These are phyloP conservation scores for Ploettnerulaceae sp. DNA, from an alignment of 2,329 filamentous ascomycete genomes.

Conservation along the genomic window DNA sequence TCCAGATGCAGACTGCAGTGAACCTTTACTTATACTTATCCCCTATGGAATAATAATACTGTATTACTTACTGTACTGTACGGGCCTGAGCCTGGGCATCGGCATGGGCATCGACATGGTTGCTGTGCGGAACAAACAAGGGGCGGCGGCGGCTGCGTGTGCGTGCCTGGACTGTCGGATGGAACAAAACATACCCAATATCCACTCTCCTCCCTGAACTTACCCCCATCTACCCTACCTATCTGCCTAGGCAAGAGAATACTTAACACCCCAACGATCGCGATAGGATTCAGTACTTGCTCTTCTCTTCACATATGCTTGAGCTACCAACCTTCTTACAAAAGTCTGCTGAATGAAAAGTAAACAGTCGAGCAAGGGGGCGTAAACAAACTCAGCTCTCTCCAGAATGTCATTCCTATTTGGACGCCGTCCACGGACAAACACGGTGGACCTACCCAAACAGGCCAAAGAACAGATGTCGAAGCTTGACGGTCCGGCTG, in stretches of 20 bases:
- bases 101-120: slow-evolving; percentile 3
- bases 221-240: no score
- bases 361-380: slow-evolving; percentile 16
- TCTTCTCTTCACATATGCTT: slow-evolving; percentile 6
- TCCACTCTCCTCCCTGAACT: no score
- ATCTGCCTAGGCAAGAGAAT: no score
- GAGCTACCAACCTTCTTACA: slow-evolving; percentile 1
- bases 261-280: not conserved
- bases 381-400: slow-evolving; percentile 11
- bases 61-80: no score
- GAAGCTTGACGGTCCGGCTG: slow-evolving; percentile 54
- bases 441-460: slow-evolving; percentile 47
- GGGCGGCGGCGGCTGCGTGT: not conserved
- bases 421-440: slow-evolving; percentile 55
- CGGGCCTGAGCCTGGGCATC: no score
- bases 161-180: no score
- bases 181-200: not conserved
- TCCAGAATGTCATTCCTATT: slow-evolving; percentile 65
- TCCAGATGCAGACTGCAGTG: no score
- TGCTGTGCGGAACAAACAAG: slow-evolving; percentile 7
- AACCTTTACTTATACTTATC: no score
- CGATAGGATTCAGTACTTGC: slow-evolving; percentile 11
- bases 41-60: no score
- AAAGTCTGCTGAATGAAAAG: slow-evolving; percentile 9
- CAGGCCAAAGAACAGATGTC: slow-evolving; percentile 57